Conservation (phyloP, 148 eudicot genomes). For the Amaranthus palmeri region DNA sequence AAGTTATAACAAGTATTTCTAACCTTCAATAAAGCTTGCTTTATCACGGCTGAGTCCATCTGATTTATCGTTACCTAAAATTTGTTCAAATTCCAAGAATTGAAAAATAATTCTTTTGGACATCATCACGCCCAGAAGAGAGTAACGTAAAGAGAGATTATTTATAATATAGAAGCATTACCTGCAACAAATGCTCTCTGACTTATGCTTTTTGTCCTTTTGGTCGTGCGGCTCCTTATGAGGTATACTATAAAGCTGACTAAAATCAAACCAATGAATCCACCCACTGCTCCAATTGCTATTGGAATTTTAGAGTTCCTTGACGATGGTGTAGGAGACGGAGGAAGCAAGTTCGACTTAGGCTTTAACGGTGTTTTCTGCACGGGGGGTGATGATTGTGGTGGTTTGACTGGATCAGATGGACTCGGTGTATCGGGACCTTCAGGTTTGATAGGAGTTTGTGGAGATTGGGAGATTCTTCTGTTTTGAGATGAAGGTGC, state of each 20-base stretch:
- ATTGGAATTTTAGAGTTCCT: background rate
- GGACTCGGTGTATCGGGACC: background rate
- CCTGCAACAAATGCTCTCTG: slow-evolving; percentile 71
- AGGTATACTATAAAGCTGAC: slow-evolving; percentile 26
- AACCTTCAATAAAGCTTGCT: slow-evolving; percentile 31
- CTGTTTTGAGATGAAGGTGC: background rate
- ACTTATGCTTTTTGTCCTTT: slow-evolving; percentile 53
- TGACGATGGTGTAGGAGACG: background rate
- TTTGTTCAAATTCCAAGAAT: slow-evolving; percentile 5
- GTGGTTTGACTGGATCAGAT: background rate
- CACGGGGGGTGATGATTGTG: background rate
- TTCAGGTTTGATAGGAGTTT: background rate
- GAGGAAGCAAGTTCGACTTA: background rate
- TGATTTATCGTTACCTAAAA: slow-evolving; percentile 27
- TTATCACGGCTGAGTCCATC: slow-evolving; percentile 24
- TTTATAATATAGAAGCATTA: slow-evolving; percentile 19
- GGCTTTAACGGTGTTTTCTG: background rate
- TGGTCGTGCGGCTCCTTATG: slow-evolving; percentile 36
- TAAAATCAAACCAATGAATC: slow-evolving; percentile 25
- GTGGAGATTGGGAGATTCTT: background rate
- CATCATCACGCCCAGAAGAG: background rate
- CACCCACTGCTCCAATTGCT: slow-evolving; percentile 20
- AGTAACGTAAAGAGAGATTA: background rate
- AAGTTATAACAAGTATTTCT: slow-evolving; percentile 15
- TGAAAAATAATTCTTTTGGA: slow-evolving; percentile 14